Base-by-base conservation (phyloP, 768 basidiomycete genomes). In the Boletus subparvulus region DNA sequence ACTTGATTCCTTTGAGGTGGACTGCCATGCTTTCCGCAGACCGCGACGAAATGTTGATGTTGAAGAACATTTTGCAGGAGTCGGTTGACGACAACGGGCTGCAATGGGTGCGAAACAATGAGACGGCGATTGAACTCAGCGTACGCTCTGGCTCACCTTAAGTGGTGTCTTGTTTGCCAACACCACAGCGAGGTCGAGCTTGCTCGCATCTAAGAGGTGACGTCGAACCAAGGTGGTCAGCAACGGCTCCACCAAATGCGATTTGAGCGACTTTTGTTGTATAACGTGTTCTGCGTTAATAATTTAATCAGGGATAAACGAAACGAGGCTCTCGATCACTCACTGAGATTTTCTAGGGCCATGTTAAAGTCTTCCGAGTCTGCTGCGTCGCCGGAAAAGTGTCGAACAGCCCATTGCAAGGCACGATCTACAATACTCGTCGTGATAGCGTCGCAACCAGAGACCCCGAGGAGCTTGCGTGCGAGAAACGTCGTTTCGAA, bases 31-130 rank as follows among this genome's bases (percentile, higher is more conserved):
- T 66, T n/a, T 55, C 53, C 40, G 43, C 79, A 80, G 13, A 81
- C 53, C 44, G 75, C 78, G 68, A 76, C 80, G 66, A 94, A 87
- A 12, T 83, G 76, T 4, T 80, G 74, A 60, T 90, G 85, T 60
- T 90, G 87, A 21, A 94, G 69, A 55, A 93, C 78, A 21, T 79
- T 82, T 75, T 95, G 93, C 2, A 96, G 69, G 45, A 84, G 78
- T 40, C 87, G 83, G 64, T 93, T 93, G 47, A 88, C 80, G n/a
- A 83, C 73, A 13, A 82, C 77, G 2, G 90, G 90, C 90, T 77
- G 54, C 24, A 45, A 40, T 41, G 19, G n/a, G 2, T 33, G 60
- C n/a, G 1, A 49, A 40, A 19, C 3, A 7, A 30, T 52, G 26
- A 54, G 16, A 14, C 4, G 11, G 14, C 2, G 9, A 30, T 28